These are phyloP conservation scores for Entrophospora sp. DNA, from an alignment of 192 early-diverging fungal genomes.

Conservation along the genomic window DNA sequence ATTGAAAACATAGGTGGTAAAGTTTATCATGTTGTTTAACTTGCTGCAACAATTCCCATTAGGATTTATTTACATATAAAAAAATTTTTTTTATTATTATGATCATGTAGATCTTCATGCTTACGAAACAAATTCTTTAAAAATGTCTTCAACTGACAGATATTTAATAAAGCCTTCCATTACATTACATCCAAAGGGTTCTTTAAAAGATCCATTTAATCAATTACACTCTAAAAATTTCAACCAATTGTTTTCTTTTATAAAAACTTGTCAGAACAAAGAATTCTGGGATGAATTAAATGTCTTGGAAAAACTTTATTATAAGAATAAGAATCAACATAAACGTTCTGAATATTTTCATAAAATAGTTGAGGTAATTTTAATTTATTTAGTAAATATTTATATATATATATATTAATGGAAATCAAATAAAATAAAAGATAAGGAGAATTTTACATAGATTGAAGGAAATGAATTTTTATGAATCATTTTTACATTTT, in stretches of 20 bases:
- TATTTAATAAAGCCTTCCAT: too few relatives aligned
- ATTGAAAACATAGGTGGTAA: too few relatives aligned
- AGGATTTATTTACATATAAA: too few relatives aligned
- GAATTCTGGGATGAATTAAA: conserved; percentile 36
- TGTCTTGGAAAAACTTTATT: conserved; percentile 35
- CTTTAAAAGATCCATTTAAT: too few relatives aligned
- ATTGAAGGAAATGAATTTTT: conserved; percentile 18
- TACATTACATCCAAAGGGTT: too few relatives aligned
- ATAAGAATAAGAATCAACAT: conserved; percentile 43
- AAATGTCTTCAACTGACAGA: too few relatives aligned
- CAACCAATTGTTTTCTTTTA: background rate
- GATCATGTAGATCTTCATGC: too few relatives aligned
- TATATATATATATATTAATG: background rate
- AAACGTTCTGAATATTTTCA: conserved; percentile 30
- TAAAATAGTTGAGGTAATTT: conserved; percentile 31
- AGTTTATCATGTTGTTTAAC: too few relatives aligned
- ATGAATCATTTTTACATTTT: background rate
- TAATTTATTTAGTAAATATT: background rate
- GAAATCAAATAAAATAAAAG: background rate
- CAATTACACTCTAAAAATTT: background rate
- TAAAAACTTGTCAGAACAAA: conserved; percentile 21
- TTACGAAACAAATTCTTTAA: too few relatives aligned
- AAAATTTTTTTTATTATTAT: too few relatives aligned
- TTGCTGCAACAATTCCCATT: too few relatives aligned
- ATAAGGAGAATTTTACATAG: conserved; percentile 16